Conservation (phyloP, 495 filamentous ascomycete species). For the Penicillium arizonense region DNA sequence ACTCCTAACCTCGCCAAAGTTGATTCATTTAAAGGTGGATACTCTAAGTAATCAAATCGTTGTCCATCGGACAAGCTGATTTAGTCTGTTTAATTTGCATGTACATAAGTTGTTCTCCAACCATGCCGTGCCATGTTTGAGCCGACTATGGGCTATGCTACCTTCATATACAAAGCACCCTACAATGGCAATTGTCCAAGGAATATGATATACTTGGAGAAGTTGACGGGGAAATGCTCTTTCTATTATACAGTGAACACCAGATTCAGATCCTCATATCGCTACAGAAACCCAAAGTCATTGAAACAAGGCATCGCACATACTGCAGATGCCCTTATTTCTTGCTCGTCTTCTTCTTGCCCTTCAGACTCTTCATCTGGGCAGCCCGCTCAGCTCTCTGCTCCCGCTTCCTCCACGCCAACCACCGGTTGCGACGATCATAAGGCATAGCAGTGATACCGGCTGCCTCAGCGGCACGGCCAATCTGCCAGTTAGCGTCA, state of each 20-base stretch:
- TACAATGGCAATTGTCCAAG: too few relatives aligned
- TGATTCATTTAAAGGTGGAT: not conserved
- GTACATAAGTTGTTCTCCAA: too few relatives aligned
- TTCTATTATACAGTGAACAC: conserved; percentile 44
- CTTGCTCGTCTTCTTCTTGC: conserved; percentile 47
- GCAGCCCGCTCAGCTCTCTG: conserved; percentile 50
- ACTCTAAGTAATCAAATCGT: too few relatives aligned
- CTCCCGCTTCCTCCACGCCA: conserved; percentile 61
- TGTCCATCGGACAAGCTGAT: too few relatives aligned
- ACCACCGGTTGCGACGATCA: conserved; percentile 56
- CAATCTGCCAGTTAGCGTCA: conserved; percentile 84
- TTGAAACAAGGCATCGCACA: conserved; percentile 23
- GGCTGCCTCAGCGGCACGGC: conserved; percentile 60
- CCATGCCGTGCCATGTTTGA: too few relatives aligned
- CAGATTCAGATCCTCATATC: conserved; percentile 30
- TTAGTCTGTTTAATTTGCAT: too few relatives aligned
- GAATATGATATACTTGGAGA: conserved; percentile 16
- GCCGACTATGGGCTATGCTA: too few relatives aligned
- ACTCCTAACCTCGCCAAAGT: not conserved
- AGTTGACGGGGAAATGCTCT: conserved; percentile 18
- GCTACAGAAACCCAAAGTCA: conserved; percentile 28
- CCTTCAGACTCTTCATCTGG: conserved; percentile 58
- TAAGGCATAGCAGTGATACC: conserved; percentile 51
- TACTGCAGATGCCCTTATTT: conserved; percentile 28
- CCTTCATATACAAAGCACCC: too few relatives aligned